phyloP scores from a whole-genome alignment of 768 basidiomycete genomes.

The Tricholoma bakamatsutake region DNA sequence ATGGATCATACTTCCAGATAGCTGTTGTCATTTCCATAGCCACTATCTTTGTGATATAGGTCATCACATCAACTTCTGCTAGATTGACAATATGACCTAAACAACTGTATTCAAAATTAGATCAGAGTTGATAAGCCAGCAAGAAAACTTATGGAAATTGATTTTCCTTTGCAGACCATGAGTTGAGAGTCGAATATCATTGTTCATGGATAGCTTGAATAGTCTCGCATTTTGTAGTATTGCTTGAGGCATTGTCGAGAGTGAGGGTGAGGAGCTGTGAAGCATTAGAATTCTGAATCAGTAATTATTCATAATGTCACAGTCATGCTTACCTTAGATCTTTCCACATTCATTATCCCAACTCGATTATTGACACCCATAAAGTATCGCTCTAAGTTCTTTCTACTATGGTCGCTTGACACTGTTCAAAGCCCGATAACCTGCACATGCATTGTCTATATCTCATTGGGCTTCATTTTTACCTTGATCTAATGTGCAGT shows the following conservation, averaged over 20 bases:
- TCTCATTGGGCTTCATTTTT: neutral
- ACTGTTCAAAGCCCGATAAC: slow-evolving; percentile 20
- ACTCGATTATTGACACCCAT: slow-evolving; percentile 16
- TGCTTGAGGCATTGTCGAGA: slow-evolving; percentile 13
- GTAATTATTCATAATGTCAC: neutral
- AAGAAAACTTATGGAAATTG: no score
- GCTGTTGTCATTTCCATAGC: no score
- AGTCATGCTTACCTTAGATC: slow-evolving; percentile 18
- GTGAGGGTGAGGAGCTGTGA: slow-evolving; percentile 15
- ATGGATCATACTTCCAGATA: no score
- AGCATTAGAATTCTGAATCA: neutral
- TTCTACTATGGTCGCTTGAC: slow-evolving; percentile 17
- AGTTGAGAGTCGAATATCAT: neutral
- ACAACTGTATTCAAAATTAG: no score
- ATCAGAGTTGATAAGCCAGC: no score
- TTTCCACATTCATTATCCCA: slow-evolving; percentile 14
- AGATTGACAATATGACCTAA: no score
- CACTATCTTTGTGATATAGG: no score
- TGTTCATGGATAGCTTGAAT: slow-evolving; percentile 11
- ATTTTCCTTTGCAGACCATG: slow-evolving; percentile 5
- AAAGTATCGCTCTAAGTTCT: slow-evolving; percentile 23
- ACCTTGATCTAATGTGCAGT: slow-evolving; percentile 22
- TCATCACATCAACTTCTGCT: no score
- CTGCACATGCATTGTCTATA: slow-evolving; percentile 17
- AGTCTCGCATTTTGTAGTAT: slow-evolving; percentile 8